phyloP scores from a whole-genome alignment of 2,329 filamentous ascomycete species.

The Alternaria sp. region DNA sequence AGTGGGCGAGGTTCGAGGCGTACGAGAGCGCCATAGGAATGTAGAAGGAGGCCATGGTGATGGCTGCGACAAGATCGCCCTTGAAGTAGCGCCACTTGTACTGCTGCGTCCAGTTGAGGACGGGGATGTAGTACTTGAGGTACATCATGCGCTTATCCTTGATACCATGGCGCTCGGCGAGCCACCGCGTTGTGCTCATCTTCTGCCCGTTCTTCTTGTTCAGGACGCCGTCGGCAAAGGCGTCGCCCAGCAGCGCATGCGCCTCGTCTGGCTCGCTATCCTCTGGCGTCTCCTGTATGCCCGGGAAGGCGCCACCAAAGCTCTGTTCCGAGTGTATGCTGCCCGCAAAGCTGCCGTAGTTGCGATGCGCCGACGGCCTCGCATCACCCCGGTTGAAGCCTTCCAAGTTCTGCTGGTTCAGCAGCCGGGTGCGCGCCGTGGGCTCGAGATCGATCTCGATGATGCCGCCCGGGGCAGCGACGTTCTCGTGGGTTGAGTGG shows the following conservation, averaged over 20 bases:
- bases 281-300: slow-evolving; percentile 38
- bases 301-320: slow-evolving; percentile 50
- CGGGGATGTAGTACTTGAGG: slow-evolving; percentile 90
- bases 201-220: slow-evolving; percentile 60
- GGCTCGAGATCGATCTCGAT: slow-evolving; percentile 42
- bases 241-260: slow-evolving; percentile 53
- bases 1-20: slow-evolving; percentile 88
- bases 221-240: slow-evolving; percentile 55
- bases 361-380: slow-evolving; percentile 62
- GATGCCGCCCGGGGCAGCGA: slow-evolving; percentile 27
- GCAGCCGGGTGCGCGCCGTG: slow-evolving; percentile 50
- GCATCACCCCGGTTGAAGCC: slow-evolving; percentile 78
- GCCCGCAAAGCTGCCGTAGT: slow-evolving; percentile 63
- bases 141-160: slow-evolving; percentile 79
- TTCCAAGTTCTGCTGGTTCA: slow-evolving; percentile 50
- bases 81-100: slow-evolving; percentile 83
- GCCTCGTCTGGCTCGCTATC: slow-evolving; percentile 45
- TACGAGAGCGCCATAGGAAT: slow-evolving; percentile 96
- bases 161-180: slow-evolving; percentile 77
- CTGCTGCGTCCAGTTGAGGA: slow-evolving; percentile 87
- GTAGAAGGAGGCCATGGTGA: slow-evolving; percentile 99
- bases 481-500: slow-evolving; percentile 35
- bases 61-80: slow-evolving; percentile 84
- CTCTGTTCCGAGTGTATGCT: slow-evolving; percentile 57
- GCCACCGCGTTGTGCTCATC: slow-evolving; percentile 74